Conservation (phyloP, 2,329 filamentous ascomycete genomes). For the Nothomitra cinnamomea region DNA sequence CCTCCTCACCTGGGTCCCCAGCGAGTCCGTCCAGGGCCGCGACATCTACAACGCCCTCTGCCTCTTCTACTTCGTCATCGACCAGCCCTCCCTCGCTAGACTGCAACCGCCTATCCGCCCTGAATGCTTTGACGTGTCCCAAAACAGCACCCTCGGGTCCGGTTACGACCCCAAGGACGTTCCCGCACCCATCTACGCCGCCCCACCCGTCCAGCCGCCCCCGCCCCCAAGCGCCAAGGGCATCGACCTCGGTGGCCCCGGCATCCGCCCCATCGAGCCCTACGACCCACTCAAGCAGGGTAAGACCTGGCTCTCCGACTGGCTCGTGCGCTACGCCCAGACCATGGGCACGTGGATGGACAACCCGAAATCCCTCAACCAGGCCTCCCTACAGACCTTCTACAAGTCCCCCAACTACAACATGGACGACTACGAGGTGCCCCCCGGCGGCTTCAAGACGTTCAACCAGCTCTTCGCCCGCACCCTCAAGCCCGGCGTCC, state of each 20-base stretch:
- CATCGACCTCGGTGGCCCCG: no score
- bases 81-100: conserved; percentile 17
- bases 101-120: conserved; percentile 19
- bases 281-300: no score
- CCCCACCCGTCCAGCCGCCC: no score
- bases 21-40: conserved; percentile 19
- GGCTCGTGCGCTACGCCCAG: conserved; percentile 24
- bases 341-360: conserved; percentile 22
- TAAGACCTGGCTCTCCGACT: conserved; percentile 21
- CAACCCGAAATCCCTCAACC: conserved; percentile 18
- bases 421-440: conserved; percentile 18
- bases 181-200: no score
- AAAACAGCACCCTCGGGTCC: no score
- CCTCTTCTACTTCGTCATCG: conserved; percentile 26
- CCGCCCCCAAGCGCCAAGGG: no score
- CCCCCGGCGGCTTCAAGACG: conserved; percentile 18
- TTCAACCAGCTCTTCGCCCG: conserved; percentile 28
- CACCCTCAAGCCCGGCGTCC: conserved; percentile 19
- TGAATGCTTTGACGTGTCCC: no score
- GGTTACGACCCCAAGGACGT: no score
- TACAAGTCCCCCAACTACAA: conserved; percentile 18
- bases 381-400: conserved; percentile 19
- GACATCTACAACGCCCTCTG: conserved; percentile 23
- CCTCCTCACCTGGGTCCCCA: conserved; percentile 22
- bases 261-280: no score